Evolutionary conservation across 768 basidiomycete species (phyloP).

Genomic region (Suillus bovinus): DNA sequence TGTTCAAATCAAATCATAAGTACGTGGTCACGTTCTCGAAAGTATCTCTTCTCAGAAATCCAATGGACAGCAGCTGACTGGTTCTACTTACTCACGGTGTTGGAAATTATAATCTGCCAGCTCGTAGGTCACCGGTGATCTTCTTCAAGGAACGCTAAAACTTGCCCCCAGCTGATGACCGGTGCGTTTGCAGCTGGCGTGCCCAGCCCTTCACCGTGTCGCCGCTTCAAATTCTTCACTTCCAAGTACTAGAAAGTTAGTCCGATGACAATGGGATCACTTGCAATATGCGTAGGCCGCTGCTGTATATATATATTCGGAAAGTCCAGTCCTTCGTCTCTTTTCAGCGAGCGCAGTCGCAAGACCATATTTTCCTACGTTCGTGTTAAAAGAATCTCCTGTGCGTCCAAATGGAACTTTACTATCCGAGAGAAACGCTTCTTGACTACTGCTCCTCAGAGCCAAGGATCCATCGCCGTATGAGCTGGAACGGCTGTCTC

Average conservation of each 20-base stretch:
- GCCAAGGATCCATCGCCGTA: too few relatives aligned
- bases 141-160: slow-evolving; percentile 1
- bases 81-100: not conserved
- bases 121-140: not conserved
- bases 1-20: not conserved
- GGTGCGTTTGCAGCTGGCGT: not conserved
- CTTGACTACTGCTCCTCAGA: too few relatives aligned
- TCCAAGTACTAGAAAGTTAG: not conserved
- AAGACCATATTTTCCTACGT: not conserved
- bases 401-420: not conserved
- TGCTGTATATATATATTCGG: not conserved
- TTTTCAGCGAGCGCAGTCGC: not conserved
- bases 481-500: too few relatives aligned
- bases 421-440: not conserved
- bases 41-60: not conserved
- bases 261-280: not conserved
- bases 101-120: not conserved
- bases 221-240: not conserved
- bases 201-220: not conserved
- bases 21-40: not conserved
- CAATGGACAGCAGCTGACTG: not conserved
- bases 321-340: not conserved
- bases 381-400: not conserved
- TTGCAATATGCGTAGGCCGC: not conserved
- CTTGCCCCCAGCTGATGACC: not conserved